A percentile compares a stretch with the other conserved stretches of the same genome.
These are phyloP conservation scores for Solanum rostratum DNA, from an alignment of 257 asterid genomes.

Conservation along the genomic window DNA sequence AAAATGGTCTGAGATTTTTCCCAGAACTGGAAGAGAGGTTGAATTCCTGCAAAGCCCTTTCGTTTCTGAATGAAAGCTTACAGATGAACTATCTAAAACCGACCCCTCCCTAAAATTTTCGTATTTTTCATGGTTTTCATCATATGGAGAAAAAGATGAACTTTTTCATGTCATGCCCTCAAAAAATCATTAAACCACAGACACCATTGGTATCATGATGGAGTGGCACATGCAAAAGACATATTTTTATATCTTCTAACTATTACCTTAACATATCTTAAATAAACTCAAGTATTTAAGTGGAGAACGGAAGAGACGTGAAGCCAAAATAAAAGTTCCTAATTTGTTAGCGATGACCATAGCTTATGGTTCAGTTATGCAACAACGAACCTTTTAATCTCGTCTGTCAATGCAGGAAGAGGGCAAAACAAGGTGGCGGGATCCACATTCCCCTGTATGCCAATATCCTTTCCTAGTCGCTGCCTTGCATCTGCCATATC, in stretches of 20 bases:
- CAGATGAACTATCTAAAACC: neutral
- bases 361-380: neutral
- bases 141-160: neutral
- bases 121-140: neutral
- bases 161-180: neutral
- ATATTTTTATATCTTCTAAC: neutral
- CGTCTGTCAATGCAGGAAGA: constrained; percentile 61
- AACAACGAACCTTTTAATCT: constrained; percentile 52
- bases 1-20: neutral
- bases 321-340: neutral
- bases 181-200: neutral
- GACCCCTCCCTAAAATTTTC: neutral
- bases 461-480: constrained; percentile 43
- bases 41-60: neutral
- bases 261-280: neutral
- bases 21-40: neutral
- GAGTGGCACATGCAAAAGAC: neutral
- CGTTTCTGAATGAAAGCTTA: neutral
- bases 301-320: neutral
- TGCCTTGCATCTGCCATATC: constrained; percentile 78
- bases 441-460: constrained; percentile 90
- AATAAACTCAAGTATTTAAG: neutral
- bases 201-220: neutral
- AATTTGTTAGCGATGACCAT: neutral
- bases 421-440: constrained; percentile 80